These are phyloP conservation scores for Pyrenula aspistea DNA, from an alignment of 495 filamentous ascomycete genomes.

Conservation along the genomic window DNA sequence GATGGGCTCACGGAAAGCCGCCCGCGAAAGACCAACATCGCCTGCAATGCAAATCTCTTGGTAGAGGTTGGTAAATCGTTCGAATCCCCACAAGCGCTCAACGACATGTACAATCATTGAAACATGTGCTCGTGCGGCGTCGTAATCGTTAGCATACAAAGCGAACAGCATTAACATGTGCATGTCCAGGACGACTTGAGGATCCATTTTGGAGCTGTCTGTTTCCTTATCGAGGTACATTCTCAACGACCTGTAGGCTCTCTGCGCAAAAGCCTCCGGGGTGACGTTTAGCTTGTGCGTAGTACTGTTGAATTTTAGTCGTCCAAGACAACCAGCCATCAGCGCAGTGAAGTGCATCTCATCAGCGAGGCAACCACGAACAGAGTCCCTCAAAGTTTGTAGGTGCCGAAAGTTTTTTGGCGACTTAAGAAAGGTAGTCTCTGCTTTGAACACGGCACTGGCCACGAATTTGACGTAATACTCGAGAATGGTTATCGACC, in stretches of 20 bases:
- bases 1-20: neutral
- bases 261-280: neutral
- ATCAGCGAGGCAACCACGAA: neutral
- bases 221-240: neutral
- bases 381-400: neutral
- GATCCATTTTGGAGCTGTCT: neutral
- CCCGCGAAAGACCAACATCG: neutral
- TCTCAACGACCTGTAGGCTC: neutral
- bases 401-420: neutral
- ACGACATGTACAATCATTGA: neutral
- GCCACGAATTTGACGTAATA: neutral
- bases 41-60: neutral
- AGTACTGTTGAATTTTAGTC: neutral
- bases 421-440: neutral
- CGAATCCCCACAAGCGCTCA: neutral
- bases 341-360: neutral
- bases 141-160: neutral
- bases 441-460: neutral
- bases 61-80: neutral
- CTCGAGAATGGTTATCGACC: neutral
- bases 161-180: neutral
- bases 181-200: neutral
- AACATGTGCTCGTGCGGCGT: neutral
- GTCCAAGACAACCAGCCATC: neutral
- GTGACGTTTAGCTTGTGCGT: neutral